Conservation (phyloP, 1,284 basidiomycete species). For the Moesziomyces sp. region DNA sequence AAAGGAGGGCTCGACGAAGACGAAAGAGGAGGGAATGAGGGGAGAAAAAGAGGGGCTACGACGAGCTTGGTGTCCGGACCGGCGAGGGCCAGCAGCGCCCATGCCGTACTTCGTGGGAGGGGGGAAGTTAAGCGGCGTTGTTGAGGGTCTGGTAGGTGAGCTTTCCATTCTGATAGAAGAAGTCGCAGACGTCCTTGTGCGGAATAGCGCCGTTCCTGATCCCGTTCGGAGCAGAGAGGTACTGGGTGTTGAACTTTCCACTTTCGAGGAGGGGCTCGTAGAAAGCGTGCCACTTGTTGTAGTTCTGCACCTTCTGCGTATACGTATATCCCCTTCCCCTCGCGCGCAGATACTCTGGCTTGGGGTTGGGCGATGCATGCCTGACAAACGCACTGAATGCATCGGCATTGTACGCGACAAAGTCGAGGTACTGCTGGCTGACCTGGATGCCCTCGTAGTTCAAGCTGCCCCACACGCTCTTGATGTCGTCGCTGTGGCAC, state of each 20-base stretch:
- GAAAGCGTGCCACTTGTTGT: conserved; percentile 24
- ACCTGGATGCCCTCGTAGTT: conserved; percentile 20
- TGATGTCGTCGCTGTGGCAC: conserved; percentile 35
- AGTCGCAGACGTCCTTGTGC: conserved; percentile 29
- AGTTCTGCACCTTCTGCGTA: conserved; percentile 24
- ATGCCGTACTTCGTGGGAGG: background rate
- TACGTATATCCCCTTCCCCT: conserved; percentile 39
- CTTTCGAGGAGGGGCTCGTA: conserved; percentile 5
- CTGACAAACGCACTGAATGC: conserved; percentile 37
- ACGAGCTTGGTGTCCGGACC: too few relatives aligned
- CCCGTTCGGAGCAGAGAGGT: conserved; percentile 20
- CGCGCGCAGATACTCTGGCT: conserved; percentile 11
- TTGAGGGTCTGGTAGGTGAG: conserved; percentile 29
- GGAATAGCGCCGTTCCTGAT: conserved; percentile 17
- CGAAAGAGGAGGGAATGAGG: too few relatives aligned
- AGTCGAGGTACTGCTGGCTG: conserved; percentile 25
- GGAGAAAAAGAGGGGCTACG: too few relatives aligned
- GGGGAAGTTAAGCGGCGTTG: conserved; percentile 13
- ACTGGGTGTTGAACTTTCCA: conserved; percentile 14
- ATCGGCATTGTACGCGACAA: conserved; percentile 27
- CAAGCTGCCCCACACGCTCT: conserved; percentile 22
- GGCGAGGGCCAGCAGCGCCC: too few relatives aligned
- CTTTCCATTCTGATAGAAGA: conserved; percentile 16
- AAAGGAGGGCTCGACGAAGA: too few relatives aligned
- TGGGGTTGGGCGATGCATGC: conserved; percentile 17